A percentile compares a stretch with the other conserved stretches of the same genome.
phyloP scores from a whole-genome alignment of 1,284 basidiomycete species.

The Inonotus obliquus region DNA sequence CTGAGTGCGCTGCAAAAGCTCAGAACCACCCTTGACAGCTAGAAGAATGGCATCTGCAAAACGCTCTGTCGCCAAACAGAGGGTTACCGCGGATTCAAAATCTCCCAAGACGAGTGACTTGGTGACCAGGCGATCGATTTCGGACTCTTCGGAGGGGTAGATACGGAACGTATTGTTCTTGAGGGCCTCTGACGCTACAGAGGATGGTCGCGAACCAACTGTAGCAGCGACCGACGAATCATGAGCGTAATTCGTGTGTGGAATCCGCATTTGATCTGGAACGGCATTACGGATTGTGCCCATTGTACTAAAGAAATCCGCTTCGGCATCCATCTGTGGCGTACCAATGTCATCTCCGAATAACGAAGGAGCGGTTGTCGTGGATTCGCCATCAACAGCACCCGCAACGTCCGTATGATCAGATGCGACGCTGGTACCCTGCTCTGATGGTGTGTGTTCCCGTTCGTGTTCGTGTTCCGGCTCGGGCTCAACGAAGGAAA shows the following conservation, averaged over 20 bases:
- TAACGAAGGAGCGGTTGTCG: constrained; percentile 74
- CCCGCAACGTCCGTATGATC: constrained; percentile 59
- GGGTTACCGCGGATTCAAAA: constrained; percentile 87
- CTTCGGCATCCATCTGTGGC: constrained; percentile 59
- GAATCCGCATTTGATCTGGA: constrained; percentile 59
- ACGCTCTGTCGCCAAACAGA: constrained; percentile 86
- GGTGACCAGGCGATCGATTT: constrained; percentile 86
- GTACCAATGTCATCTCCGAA: constrained; percentile 80
- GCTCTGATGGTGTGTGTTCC: constrained; percentile 69
- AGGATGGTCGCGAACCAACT: constrained; percentile 82
- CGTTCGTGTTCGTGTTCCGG: constrained; percentile 35
- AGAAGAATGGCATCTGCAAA: constrained; percentile 94
- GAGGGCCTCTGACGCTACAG: constrained; percentile 68
- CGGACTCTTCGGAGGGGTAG: constrained; percentile 85
- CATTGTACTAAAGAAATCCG: constrained; percentile 89
- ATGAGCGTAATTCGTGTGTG: constrained; percentile 72
- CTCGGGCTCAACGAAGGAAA: constrained; percentile 71
- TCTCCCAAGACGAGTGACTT: constrained; percentile 94
- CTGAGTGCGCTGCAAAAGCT: constrained; percentile 87
- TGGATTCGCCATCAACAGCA: constrained; percentile 67
- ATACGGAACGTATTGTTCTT: constrained; percentile 87
- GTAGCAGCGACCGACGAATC: constrained; percentile 92
- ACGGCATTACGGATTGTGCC: constrained; percentile 49
- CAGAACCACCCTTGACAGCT: constrained; percentile 86
- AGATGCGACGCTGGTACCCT: constrained; percentile 58